phyloP scores from a whole-genome alignment of 352 stramenopile genomes.

The Saprolegnia parasitica region DNA sequence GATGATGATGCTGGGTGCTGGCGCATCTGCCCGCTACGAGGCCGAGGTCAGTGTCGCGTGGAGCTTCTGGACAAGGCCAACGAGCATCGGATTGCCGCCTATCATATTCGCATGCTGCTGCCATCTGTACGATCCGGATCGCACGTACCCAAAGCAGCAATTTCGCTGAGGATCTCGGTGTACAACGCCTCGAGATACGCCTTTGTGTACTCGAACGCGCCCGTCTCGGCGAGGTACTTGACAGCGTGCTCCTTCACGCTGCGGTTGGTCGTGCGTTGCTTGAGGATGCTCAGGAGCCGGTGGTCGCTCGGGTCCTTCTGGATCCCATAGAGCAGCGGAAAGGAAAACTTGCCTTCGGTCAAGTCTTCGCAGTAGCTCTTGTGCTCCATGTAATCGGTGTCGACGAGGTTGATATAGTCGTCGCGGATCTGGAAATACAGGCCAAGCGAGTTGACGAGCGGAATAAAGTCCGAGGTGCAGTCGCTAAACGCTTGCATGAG shows the following conservation, averaged over 20 bases:
- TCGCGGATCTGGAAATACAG: constrained; percentile 98
- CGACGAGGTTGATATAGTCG: constrained; percentile 96
- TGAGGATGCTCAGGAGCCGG: constrained; percentile 93
- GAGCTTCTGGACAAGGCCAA: constrained; percentile 22
- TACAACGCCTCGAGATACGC: constrained; percentile 30
- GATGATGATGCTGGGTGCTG: too few relatives aligned
- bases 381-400: constrained; percentile 95
- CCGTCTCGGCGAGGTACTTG: constrained; percentile 61
- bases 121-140: background rate
- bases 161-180: constrained; percentile 27
- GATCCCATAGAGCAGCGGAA: constrained; percentile 82
- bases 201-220: constrained; percentile 32
- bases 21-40: background rate
- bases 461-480: constrained; percentile 66
- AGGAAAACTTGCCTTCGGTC: constrained; percentile 97
- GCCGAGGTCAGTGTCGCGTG: constrained; percentile 7
- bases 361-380: constrained; percentile 98
- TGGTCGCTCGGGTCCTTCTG: constrained; percentile 66
- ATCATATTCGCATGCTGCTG: background rate
- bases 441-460: constrained; percentile 90
- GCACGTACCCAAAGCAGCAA: constrained; percentile 25
- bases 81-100: constrained; percentile 18
- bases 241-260: constrained; percentile 95
- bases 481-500: constrained; percentile 90
- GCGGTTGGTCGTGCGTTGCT: constrained; percentile 93